Conservation (phyloP, 192 early-diverging fungal species). For the Coemansia sp. region DNA sequence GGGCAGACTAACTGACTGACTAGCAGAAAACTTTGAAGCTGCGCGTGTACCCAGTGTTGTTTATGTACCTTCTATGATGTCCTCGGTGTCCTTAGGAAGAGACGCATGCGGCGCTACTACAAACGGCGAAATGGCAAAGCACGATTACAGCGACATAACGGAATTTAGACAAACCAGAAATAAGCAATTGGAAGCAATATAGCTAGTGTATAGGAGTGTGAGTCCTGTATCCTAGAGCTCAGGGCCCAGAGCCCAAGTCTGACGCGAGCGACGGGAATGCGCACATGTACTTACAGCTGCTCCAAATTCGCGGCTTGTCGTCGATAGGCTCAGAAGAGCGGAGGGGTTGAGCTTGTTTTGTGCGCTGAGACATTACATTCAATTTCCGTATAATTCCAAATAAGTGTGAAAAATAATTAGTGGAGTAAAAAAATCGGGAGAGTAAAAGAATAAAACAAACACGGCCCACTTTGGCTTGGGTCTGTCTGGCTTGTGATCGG, state of each 20-base stretch:
- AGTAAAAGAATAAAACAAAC: too few relatives aligned
- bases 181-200: background rate
- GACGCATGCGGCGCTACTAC: slow-evolving; percentile 21
- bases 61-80: slow-evolving; percentile 30
- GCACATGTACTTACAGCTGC: background rate
- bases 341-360: background rate
- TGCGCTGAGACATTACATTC: too few relatives aligned
- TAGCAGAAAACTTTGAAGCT: background rate
- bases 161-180: background rate
- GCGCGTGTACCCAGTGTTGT: background rate
- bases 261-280: background rate
- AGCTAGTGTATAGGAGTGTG: too few relatives aligned
- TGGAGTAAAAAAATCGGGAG: too few relatives aligned
- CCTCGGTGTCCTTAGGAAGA: slow-evolving; percentile 45
- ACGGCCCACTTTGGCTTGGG: too few relatives aligned
- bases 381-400: too few relatives aligned
- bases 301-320: background rate
- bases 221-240: too few relatives aligned
- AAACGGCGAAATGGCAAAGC: background rate
- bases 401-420: too few relatives aligned
- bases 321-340: background rate
- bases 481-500: too few relatives aligned
- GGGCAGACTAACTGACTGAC: background rate
- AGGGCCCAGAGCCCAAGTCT: background rate
- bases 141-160: background rate